Evolutionary conservation across 129 eudicot genomes (phyloP).

Genomic region (Mikania micrantha): DNA sequence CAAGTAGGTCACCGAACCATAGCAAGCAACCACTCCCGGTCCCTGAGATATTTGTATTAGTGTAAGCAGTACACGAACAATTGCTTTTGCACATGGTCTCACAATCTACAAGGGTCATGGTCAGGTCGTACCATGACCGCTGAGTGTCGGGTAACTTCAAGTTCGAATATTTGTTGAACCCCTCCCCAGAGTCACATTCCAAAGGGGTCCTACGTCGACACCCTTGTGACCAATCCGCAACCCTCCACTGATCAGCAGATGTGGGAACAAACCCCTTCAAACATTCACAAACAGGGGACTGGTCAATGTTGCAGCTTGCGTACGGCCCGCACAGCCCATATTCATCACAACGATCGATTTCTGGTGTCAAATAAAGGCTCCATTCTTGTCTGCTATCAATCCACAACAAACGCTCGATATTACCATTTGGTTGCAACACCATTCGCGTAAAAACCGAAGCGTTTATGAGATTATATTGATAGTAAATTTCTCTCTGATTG

Average conservation of each 20-base stretch:
- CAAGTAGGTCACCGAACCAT: conserved; percentile 44
- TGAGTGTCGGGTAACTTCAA: conserved; percentile 40
- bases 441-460: neutral
- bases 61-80: conserved; percentile 47
- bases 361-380: neutral
- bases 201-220: conserved; percentile 29
- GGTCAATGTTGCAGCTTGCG: conserved; percentile 27
- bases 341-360: conserved; percentile 22
- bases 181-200: conserved; percentile 31
- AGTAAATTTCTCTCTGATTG: neutral
- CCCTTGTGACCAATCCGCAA: conserved; percentile 41
- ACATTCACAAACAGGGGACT: conserved; percentile 33
- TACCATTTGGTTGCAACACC: conserved; percentile 13
- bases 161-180: conserved; percentile 16
- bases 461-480: neutral
- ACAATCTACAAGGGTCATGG: conserved; percentile 35
- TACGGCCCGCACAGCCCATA: conserved; percentile 36
- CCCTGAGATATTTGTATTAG: conserved; percentile 21
- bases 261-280: conserved; percentile 36
- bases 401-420: conserved; percentile 6
- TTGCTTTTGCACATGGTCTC: conserved; percentile 27
- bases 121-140: conserved; percentile 15
- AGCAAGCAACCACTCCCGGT: conserved; percentile 48
- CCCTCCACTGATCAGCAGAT: conserved; percentile 24
- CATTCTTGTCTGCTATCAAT: conserved; percentile 8